Conservation (phyloP, 1,284 basidiomycete species). For the Sporisorium exsertum region DNA sequence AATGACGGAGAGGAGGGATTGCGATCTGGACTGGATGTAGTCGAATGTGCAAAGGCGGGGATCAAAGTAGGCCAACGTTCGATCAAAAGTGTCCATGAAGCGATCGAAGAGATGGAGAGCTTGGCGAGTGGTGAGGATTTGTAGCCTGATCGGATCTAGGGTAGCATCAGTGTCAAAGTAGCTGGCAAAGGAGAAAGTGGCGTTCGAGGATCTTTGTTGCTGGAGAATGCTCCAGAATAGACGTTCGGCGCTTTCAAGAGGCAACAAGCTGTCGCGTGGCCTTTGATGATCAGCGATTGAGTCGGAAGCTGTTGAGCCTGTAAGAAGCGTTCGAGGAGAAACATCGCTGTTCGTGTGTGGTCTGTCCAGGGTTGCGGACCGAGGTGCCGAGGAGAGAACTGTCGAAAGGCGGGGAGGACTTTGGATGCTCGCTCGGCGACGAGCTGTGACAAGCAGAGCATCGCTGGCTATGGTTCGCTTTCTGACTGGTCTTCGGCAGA, state of each 20-base stretch:
- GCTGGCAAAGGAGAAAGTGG: background rate
- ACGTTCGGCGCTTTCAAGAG: conserved; percentile 15
- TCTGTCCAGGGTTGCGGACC: no score
- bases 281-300: background rate
- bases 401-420: no score
- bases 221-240: conserved; percentile 14
- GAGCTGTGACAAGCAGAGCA: background rate
- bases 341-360: no score
- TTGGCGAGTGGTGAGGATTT: background rate
- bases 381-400: no score
- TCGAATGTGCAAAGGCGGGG: conserved; percentile 11
- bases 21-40: conserved; percentile 8
- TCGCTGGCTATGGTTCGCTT: background rate
- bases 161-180: background rate
- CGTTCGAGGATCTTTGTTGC: background rate
- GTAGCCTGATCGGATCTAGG: background rate
- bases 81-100: conserved; percentile 6
- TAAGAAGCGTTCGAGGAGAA: no score
- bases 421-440: no score
- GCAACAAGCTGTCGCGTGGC: background rate
- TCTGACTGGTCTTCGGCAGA: background rate
- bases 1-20: conserved; percentile 11
- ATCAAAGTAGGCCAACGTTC: conserved; percentile 18
- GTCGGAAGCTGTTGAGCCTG: no score
- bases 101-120: conserved; percentile 6